These are phyloP conservation scores for Salix udensis DNA, from an alignment of 345 rosid species.

Conservation along the genomic window DNA sequence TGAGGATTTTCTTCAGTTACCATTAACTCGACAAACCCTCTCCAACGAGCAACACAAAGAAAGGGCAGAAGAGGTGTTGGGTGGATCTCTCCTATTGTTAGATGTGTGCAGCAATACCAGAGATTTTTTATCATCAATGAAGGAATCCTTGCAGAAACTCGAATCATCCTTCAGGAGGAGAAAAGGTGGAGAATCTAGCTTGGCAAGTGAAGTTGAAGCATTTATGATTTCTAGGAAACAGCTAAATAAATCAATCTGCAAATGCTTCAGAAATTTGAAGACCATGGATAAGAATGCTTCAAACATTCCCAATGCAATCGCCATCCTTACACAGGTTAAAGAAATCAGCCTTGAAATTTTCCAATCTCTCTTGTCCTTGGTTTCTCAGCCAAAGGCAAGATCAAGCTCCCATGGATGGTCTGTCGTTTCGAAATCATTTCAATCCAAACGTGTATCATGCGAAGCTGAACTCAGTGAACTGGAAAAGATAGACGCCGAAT, in stretches of 20 bases:
- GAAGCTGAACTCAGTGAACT: not conserved
- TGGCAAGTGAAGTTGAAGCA: not conserved
- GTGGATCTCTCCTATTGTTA: not conserved
- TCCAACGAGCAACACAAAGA: not conserved
- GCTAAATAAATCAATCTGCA: not conserved
- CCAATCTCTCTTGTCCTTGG: not conserved
- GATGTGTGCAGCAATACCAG: not conserved
- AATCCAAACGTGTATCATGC: not conserved
- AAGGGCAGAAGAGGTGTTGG: not conserved
- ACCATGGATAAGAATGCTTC: not conserved
- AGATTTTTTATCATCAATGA: slow-evolving; percentile 5
- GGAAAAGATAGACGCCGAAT: not conserved
- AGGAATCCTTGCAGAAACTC: not conserved
- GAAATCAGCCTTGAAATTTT: not conserved
- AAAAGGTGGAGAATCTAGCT: slow-evolving; percentile 1
- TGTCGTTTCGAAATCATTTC: not conserved
- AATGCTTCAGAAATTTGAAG: not conserved
- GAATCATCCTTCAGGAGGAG: slow-evolving; percentile 4
- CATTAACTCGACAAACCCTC: not conserved
- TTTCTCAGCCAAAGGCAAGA: not conserved
- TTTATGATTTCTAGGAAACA: not conserved
- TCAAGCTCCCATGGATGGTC: not conserved
- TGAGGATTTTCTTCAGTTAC: slow-evolving; percentile 7
- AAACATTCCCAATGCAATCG: not conserved
- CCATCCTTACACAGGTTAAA: not conserved